Evolutionary conservation across 768 basidiomycete species (phyloP), one percentile per base, ranked within the genome.

Genomic region (Naematelia encephala): DNA sequence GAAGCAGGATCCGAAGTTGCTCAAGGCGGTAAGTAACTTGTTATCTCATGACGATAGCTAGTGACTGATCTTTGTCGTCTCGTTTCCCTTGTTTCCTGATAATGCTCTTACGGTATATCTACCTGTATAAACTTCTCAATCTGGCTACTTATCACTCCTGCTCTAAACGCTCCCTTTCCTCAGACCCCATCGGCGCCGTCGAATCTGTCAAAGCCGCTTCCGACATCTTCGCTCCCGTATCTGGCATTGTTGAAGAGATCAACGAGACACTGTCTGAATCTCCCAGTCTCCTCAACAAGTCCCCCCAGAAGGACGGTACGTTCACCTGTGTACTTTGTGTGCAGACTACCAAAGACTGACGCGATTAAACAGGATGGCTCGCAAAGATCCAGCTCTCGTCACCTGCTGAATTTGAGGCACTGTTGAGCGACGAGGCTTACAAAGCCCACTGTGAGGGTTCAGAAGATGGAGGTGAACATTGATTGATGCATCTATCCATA

Each of bases 171-270:
- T n/a, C n/a, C n/a, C n/a, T n/a, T n/a, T n/a, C n/a, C n/a, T n/a
- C 34, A 92, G 92, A 88, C 47, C 79, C 85, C 63, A 88, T 94
- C 74, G 92, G 92, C 51, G 89, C 89, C 5, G 91, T 97, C 10
- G 92, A 96, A 78, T 94, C 91, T 62, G 92, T 96, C 57, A 97
- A 97, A 76, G 92, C 92, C 26, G 91, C 91, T 39, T 93, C 92
- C 1, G 92, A 97, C 74, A 92, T 97, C 72, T 99, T 89, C 78
- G 90, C 94, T 3, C 96, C 96, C 26, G 84, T 98, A 21, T 91
- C 91, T 2, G 96, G 96, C 8, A 82, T 81, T 4, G 80, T 99
- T 19, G 80, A 84, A 60, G 86, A 86, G 72, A 84, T 97, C 69
- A 99, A 99, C 77, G 81, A 85, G 56, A 76, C 63, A 10, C 81